Evolutionary conservation across 2,329 filamentous ascomycete genomes (phyloP).

Genomic region (Aspergillus uvarum): DNA sequence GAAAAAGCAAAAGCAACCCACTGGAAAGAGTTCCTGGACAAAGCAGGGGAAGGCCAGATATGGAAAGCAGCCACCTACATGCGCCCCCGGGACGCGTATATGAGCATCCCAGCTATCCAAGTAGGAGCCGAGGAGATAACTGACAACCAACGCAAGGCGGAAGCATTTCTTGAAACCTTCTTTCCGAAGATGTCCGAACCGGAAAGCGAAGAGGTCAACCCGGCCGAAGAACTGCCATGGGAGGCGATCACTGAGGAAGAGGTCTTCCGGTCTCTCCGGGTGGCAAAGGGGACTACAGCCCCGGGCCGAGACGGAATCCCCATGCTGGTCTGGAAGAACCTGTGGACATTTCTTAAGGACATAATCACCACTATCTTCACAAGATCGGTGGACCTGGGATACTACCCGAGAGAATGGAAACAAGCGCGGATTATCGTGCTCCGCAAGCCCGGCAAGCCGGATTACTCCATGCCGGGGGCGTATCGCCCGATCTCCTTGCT

Average conservation of each 20-base stretch:
- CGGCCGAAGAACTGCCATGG: conserved; percentile 15
- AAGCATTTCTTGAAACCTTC: conserved; percentile 20
- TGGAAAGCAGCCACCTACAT: conserved; percentile 22
- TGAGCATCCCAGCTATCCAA: conserved; percentile 19
- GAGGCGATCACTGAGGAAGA: conserved; percentile 19
- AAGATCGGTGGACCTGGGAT: conserved; percentile 16
- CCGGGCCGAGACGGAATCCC: conserved; percentile 12
- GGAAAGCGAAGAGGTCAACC: background rate
- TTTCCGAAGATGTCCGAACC: conserved; percentile 15
- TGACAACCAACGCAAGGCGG: conserved; percentile 21
- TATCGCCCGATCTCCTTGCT: conserved; percentile 30
- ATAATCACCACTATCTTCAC: conserved; percentile 16
- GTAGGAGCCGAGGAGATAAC: conserved; percentile 12
- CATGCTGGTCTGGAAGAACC: conserved; percentile 15
- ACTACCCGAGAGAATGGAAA: conserved; percentile 22
- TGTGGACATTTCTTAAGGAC: conserved; percentile 7
- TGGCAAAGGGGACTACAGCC: conserved; percentile 18
- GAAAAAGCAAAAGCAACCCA: conserved; percentile 21
- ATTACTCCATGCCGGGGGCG: conserved; percentile 25
- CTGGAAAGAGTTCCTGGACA: conserved; percentile 26
- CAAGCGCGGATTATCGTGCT: conserved; percentile 23
- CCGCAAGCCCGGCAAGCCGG: conserved; percentile 26
- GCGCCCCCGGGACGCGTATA: conserved; percentile 12
- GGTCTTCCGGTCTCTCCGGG: conserved; percentile 14
- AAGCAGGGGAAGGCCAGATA: conserved; percentile 17